phyloP scores from a whole-genome alignment of 1,284 basidiomycete species.

The Ganoderma multipileum region DNA sequence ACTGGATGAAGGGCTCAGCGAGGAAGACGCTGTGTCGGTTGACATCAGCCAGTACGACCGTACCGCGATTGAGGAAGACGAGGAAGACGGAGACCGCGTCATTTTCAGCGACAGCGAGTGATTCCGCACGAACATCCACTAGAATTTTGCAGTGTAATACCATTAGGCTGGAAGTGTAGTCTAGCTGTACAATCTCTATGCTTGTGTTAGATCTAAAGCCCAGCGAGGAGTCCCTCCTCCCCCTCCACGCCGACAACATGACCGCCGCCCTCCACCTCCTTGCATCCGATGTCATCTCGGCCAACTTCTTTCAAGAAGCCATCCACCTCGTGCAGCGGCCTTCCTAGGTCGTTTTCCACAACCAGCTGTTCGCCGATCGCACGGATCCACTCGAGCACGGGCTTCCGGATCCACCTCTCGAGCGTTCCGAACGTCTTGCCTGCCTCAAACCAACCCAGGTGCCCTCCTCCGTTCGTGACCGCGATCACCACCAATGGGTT shows the following conservation, averaged over 20 bases:
- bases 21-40: constrained; percentile 86
- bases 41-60: constrained; percentile 90
- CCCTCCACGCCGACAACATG: constrained; percentile 47
- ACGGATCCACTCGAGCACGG: constrained; percentile 79
- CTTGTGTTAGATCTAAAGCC: constrained; percentile 40
- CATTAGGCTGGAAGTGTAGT: constrained; percentile 24
- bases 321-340: constrained; percentile 52
- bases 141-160: constrained; percentile 28
- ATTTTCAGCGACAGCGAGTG: constrained; percentile 87
- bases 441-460: constrained; percentile 93
- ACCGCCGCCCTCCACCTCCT: constrained; percentile 46
- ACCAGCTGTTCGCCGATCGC: constrained; percentile 63
- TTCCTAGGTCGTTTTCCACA: constrained; percentile 40
- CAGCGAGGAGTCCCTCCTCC: constrained; percentile 49
- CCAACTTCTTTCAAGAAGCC: constrained; percentile 68
- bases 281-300: constrained; percentile 56
- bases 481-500: constrained; percentile 76
- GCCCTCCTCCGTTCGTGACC: constrained; percentile 85
- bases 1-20: constrained; percentile 76
- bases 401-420: constrained; percentile 74
- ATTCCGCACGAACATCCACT: constrained; percentile 23
- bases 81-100: constrained; percentile 65
- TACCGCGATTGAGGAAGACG: constrained; percentile 62
- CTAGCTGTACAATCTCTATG: constrained; percentile 22
- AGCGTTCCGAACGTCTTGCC: constrained; percentile 50